Evolutionary conservation across 139 green algal genomes (phyloP).

Genomic region (Coccomyxa sp.): DNA sequence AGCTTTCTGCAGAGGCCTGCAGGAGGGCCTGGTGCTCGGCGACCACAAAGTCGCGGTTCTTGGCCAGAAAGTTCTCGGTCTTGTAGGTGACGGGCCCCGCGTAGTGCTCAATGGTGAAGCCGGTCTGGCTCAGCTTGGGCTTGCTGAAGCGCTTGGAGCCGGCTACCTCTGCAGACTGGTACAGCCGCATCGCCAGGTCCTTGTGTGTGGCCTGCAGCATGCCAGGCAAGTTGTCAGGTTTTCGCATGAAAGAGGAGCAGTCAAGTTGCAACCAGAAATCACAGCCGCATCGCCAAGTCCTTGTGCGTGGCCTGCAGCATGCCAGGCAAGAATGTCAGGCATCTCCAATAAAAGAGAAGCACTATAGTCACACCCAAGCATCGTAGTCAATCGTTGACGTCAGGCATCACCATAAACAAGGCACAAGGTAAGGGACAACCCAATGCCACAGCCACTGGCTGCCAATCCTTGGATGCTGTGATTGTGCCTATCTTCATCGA

Average conservation of each 20-base stretch:
- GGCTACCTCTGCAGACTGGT: conserved; percentile 44
- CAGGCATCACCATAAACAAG: no score
- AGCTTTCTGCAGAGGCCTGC: conserved; percentile 40
- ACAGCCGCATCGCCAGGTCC: conserved; percentile 88
- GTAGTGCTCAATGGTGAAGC: conserved; percentile 97
- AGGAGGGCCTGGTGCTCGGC: conserved; percentile 93
- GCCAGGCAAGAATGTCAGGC: neutral
- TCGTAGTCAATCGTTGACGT: no score
- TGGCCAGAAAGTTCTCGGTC: conserved; percentile 36
- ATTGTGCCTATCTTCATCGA: no score
- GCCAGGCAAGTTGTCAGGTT: no score
- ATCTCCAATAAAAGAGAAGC: no score
- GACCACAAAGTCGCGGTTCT: conserved; percentile 95
- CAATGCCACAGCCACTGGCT: no score
- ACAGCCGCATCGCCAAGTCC: neutral
- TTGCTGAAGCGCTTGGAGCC: conserved; percentile 78
- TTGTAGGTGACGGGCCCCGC: conserved; percentile 62
- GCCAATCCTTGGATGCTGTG: no score
- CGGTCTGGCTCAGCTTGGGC: conserved; percentile 75
- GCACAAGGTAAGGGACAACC: no score
- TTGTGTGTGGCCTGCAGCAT: conserved; percentile 59
- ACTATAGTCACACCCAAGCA: no score
- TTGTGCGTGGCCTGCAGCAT: neutral
- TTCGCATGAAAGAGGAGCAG: no score
- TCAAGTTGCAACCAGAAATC: no score